phyloP scores from a whole-genome alignment of 495 filamentous ascomycete species.

The Penicillium samsonianum region DNA sequence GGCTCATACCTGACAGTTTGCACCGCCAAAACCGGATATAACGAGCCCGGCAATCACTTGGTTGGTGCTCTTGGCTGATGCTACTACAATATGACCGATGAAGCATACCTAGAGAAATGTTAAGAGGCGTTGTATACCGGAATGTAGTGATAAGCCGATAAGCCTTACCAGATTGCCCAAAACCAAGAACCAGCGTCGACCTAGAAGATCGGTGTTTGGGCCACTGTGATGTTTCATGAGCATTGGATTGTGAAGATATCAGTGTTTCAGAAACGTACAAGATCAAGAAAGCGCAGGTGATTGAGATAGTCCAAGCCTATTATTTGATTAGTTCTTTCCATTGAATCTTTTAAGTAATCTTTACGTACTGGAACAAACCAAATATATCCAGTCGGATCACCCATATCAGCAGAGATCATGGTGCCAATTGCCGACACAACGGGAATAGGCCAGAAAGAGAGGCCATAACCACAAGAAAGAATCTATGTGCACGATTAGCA shows the following conservation, averaged over 20 bases:
- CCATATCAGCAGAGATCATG: conserved; percentile 25
- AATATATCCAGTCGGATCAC: conserved; percentile 23
- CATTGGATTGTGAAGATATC: not conserved
- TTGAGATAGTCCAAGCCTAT: conserved; percentile 31
- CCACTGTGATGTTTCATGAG: conserved; percentile 19
- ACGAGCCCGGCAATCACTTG: conserved; percentile 28
- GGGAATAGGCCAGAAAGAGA: conserved; percentile 30
- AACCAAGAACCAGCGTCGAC: conserved; percentile 32
- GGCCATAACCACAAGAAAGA: conserved; percentile 31
- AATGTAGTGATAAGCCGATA: not conserved
- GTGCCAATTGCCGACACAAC: conserved; percentile 24
- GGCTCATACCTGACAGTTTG: conserved; percentile 25
- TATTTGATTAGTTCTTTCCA: not conserved
- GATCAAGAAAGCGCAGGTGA: conserved; percentile 29
- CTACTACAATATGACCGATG: conserved; percentile 28
- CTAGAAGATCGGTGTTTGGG: conserved; percentile 29
- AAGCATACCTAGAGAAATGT: conserved; percentile 19
- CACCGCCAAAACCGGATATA: conserved; percentile 27
- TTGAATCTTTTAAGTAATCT: not conserved
- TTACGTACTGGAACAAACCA: conserved; percentile 28
- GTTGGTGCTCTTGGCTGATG: conserved; percentile 25
- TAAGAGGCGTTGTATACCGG: not conserved
- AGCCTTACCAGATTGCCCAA: conserved; percentile 28
- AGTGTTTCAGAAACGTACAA: conserved; percentile 19
- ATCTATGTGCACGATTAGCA: conserved; percentile 18